Evolutionary conservation across 2,329 filamentous ascomycete species (phyloP).

Genomic region (Aspergillus ruber): DNA sequence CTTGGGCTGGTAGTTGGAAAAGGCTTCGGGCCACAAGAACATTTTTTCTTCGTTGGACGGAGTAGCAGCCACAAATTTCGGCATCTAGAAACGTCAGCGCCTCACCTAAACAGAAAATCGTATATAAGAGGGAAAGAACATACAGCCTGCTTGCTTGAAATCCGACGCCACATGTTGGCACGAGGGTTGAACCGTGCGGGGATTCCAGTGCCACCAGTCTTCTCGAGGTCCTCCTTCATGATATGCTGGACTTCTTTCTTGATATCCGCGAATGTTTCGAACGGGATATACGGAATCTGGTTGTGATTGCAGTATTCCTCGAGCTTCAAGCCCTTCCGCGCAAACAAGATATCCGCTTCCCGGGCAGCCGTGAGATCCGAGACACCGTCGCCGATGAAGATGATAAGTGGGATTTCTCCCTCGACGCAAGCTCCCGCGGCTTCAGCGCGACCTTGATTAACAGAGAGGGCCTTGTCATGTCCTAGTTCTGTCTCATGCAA

Average conservation of each 20-base stretch:
- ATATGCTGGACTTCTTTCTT: conserved; percentile 55
- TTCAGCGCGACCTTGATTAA: conserved; percentile 53
- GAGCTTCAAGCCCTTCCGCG: conserved; percentile 56
- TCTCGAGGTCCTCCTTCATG: conserved; percentile 52
- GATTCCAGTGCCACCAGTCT: conserved; percentile 55
- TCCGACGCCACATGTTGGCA: conserved; percentile 61
- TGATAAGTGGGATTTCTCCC: conserved; percentile 58
- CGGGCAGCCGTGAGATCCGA: conserved; percentile 61
- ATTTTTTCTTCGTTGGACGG: conserved; percentile 55
- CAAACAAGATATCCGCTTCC: conserved; percentile 63
- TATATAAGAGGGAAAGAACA: conserved; percentile 13
- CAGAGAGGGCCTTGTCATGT: conserved; percentile 61
- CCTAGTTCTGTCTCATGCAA: conserved; percentile 59
- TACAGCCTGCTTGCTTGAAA: conserved; percentile 53
- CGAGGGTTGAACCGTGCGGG: conserved; percentile 60
- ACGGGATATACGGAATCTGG: conserved; percentile 54
- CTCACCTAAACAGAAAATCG: conserved; percentile 1
- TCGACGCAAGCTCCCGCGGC: conserved; percentile 52
- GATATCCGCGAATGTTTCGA: conserved; percentile 62
- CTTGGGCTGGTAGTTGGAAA: conserved; percentile 41
- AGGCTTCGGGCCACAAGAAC: conserved; percentile 57
- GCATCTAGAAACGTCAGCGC: conserved; percentile 23
- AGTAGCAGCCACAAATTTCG: conserved; percentile 45
- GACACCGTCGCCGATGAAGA: conserved; percentile 66
- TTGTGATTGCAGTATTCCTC: conserved; percentile 63